Evolutionary conservation across 2,329 filamentous ascomycete genomes (phyloP), one percentile per base, ranked within the genome.

Genomic region (Ophiostoma tasmaniense): DNA sequence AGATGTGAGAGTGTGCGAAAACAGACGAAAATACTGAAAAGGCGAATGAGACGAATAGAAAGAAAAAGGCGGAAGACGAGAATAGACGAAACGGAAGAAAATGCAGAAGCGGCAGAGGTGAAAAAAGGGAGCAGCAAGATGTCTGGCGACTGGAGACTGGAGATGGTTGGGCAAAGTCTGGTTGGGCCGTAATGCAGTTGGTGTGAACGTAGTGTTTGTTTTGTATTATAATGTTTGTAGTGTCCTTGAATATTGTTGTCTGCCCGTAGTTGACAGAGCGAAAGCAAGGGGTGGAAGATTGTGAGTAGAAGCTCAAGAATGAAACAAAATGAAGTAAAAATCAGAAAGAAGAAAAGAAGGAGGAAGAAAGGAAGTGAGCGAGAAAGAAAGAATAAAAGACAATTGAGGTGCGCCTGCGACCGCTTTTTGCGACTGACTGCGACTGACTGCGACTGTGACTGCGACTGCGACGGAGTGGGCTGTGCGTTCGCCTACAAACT

Each of bases 151-250:
- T 45, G 42, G 42, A 61, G 22, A 61, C 30, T 33, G 33, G 33
- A 33, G 33, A 25, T n/a, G 25, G 55, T 61, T 61, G 55, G 55
- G 55, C 55, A 61, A 61, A 20, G 55, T 61, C 55, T 25, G 55
- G 22, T 61, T 61, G 55, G 55, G 55, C 55, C 55, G 55, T 61
- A 61, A 61, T 61, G 55, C 55, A 17, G 55, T 30, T 14, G 55
- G 55, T 61, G 55, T 61, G 55, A 17, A 30, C 55, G 55, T 61
- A 61, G 55, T 61, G 25, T 14, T 59, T 55, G 50, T 25, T 30
- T 61, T 45, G 42, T 39, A 39, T 33, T 33, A 33, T 4, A 33
- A 5, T 33, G 33, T 33, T 33, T 45, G 42, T 39, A 14, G 22
- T 55, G 45, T n/a, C n/a, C n/a, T 20, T 50, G 17, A 45, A 45